phyloP scores from a whole-genome alignment of 305 asterid species.

The Euphrasia arctica region DNA sequence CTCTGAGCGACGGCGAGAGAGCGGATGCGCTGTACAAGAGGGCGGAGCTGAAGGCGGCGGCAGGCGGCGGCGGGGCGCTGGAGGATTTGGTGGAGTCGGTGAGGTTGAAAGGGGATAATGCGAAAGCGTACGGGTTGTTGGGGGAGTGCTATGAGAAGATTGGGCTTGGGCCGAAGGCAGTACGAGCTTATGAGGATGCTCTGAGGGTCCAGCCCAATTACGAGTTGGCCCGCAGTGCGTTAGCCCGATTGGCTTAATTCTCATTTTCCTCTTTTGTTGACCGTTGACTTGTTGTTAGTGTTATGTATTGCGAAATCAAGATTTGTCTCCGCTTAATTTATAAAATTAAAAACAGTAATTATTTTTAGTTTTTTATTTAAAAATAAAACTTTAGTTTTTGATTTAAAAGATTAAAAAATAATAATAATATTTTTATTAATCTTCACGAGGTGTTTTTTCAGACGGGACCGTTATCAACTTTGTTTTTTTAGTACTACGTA shows the following conservation, averaged over 20 bases:
- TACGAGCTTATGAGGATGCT: conserved; percentile 44
- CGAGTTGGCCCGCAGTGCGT: conserved; percentile 35
- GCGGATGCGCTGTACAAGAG: conserved; percentile 60
- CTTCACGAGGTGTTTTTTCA: too few species aligned
- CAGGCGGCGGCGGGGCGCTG: conserved; percentile 33
- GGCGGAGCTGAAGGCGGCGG: conserved; percentile 48
- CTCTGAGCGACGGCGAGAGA: conserved; percentile 48
- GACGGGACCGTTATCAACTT: too few species aligned
- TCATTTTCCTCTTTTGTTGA: too few species aligned
- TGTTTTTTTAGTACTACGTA: too few species aligned
- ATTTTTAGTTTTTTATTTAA: too few species aligned
- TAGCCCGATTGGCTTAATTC: conserved; percentile 34
- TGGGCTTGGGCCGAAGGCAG: conserved; percentile 47
- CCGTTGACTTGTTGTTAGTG: too few species aligned
- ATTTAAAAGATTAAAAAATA: too few species aligned
- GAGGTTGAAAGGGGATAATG: conserved; percentile 42
- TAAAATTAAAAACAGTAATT: too few species aligned
- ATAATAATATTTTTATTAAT: too few species aligned
- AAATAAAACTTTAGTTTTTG: too few species aligned
- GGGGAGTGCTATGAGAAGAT: conserved; percentile 60
- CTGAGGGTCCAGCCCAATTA: conserved; percentile 37
- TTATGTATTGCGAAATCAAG: too few species aligned
- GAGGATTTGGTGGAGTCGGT: conserved; percentile 55
- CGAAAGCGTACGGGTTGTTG: conserved; percentile 44
- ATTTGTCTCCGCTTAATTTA: too few species aligned